phyloP scores from a whole-genome alignment of 352 stramenopile species.

The Globisporangium cederbergense region DNA sequence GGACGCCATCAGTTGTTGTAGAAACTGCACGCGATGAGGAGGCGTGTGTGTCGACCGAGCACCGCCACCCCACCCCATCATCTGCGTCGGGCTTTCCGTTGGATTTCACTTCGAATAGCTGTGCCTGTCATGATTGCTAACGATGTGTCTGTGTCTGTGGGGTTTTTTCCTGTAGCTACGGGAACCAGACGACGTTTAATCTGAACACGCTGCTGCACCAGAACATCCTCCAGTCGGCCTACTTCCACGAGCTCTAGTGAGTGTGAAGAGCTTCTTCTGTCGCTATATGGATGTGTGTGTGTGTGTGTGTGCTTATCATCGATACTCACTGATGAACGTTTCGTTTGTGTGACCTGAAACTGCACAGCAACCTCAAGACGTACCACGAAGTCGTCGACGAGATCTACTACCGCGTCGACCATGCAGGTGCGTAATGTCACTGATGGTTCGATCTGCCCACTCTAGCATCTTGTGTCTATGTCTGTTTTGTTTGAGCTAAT shows the following conservation, averaged over 20 bases:
- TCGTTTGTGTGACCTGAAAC: not conserved
- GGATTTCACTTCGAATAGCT: not conserved
- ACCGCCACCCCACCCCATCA: not conserved
- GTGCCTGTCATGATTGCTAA: not conserved
- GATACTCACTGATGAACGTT: not conserved
- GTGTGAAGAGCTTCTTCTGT: conserved; percentile 7
- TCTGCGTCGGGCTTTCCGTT: conserved; percentile 3
- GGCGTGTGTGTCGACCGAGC: not conserved
- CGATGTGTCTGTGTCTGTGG: not conserved
- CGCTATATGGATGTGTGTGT: not conserved
- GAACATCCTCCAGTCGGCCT: conserved; percentile 93
- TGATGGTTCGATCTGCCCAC: not conserved
- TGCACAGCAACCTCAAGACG: conserved; percentile 81
- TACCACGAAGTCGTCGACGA: conserved; percentile 97
- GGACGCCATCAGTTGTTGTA: not conserved
- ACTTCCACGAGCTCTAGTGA: conserved; percentile 94
- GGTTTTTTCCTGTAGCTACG: conserved; percentile 51
- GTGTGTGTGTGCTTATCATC: not conserved
- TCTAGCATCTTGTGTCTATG: not conserved
- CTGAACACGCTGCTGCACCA: conserved; percentile 95
- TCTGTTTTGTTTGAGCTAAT: not conserved
- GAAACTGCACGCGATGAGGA: not conserved
- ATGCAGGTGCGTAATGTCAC: conserved; percentile 41
- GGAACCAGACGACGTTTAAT: conserved; percentile 93
- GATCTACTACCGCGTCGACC: conserved; percentile 88